These are phyloP conservation scores for Kappamyces sp. DNA, from an alignment of 192 early-diverging fungal species.

Conservation along the genomic window DNA sequence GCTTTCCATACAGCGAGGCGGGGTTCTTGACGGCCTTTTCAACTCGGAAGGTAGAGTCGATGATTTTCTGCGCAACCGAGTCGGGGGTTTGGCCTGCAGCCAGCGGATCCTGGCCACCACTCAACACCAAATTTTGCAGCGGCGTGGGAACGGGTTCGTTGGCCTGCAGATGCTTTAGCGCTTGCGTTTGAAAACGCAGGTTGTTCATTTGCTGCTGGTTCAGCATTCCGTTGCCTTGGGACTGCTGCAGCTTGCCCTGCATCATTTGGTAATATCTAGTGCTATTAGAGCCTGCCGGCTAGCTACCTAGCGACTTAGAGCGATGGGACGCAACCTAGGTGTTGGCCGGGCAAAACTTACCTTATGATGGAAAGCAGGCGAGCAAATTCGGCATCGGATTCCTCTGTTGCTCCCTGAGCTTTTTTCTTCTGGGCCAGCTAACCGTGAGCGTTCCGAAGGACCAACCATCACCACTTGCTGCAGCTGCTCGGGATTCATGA, in stretches of 20 bases:
- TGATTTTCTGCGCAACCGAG: constrained; percentile 42
- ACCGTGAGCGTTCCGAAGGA: not conserved
- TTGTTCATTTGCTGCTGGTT: constrained; percentile 55
- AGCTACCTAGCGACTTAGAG: not conserved
- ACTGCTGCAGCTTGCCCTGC: not conserved
- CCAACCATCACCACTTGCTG: not conserved
- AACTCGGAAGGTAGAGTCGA: constrained; percentile 41
- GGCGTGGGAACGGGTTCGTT: constrained; percentile 72
- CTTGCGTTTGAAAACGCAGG: constrained; percentile 76
- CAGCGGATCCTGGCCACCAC: constrained; percentile 19
- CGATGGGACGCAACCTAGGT: not conserved
- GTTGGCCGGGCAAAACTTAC: constrained; percentile 17
- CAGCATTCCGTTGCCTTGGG: constrained; percentile 15
- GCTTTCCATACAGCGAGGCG: constrained; percentile 45
- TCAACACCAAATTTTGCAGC: constrained; percentile 66
- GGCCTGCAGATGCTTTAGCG: constrained; percentile 72
- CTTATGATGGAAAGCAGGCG: constrained; percentile 57
- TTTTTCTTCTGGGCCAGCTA: constrained; percentile 47
- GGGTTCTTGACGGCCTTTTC: constrained; percentile 22
- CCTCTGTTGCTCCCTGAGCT: constrained; percentile 66
- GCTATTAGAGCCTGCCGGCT: not conserved
- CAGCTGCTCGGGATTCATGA: not conserved
- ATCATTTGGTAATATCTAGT: not conserved
- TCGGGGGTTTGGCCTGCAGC: constrained; percentile 39
- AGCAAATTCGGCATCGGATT: constrained; percentile 68